A percentile compares a stretch with the other conserved stretches of the same genome.
phyloP scores from a whole-genome alignment of 352 stramenopile species.

The Phytophthora cactorum region DNA sequence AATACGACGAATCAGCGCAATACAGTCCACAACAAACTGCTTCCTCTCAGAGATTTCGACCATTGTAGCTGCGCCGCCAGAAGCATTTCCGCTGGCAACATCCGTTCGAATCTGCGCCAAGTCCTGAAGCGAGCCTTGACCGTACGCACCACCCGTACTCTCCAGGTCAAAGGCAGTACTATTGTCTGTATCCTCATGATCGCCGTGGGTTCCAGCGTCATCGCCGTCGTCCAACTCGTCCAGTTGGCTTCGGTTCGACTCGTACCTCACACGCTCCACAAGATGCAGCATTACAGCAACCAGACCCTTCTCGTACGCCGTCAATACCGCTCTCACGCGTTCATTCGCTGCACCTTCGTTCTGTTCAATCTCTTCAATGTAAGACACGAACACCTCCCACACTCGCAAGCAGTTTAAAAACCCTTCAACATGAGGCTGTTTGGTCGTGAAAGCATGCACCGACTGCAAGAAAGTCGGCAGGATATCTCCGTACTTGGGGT shows the following conservation, averaged over 20 bases:
- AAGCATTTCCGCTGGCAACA: constrained; percentile 41
- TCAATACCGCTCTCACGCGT: constrained; percentile 49
- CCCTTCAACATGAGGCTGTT: constrained; percentile 75
- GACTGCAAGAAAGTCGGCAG: constrained; percentile 65
- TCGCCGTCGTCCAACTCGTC: constrained; percentile 65
- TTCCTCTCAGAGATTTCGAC: constrained; percentile 73
- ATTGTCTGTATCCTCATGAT: constrained; percentile 50
- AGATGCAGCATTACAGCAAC: constrained; percentile 82
- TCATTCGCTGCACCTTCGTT: constrained; percentile 71
- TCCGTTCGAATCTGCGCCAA: constrained; percentile 68
- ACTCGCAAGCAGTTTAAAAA: constrained; percentile 83
- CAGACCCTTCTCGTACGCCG: constrained; percentile 72
- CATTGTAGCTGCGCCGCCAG: constrained; percentile 28
- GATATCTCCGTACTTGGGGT: constrained; percentile 50
- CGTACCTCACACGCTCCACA: constrained; percentile 71
- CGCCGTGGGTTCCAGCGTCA: constrained; percentile 35
- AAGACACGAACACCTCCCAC: constrained; percentile 85
- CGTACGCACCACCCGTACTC: constrained; percentile 36
- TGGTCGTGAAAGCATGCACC: constrained; percentile 66
- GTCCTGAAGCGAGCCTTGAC: constrained; percentile 72
- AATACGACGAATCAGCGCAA: constrained; percentile 75
- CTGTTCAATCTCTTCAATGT: constrained; percentile 81
- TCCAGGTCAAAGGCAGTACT: constrained; percentile 47
- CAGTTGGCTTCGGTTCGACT: constrained; percentile 68
- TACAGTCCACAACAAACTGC: constrained; percentile 77